Base-by-base conservation (phyloP, 805 yeast species). In the Metschnikowia cubensis region DNA sequence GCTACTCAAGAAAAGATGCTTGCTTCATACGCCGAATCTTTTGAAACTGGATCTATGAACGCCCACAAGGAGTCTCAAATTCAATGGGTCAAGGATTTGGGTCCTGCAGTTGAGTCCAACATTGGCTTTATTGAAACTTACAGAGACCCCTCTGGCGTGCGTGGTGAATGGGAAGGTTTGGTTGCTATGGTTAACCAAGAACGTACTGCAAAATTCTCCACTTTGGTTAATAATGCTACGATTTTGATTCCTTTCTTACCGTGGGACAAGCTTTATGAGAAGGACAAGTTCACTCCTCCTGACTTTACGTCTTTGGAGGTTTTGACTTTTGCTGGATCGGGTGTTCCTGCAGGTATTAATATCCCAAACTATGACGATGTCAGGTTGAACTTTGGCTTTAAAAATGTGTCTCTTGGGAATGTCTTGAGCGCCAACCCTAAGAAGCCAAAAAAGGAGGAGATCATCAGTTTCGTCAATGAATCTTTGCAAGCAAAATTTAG, bases 161-260 rank as follows among this genome's bases (percentile, higher is more conserved):
- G 90, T 62, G 97, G 96, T 52, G 97, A 89, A 68, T 89, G 94
- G 92, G 96, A 89, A 70, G 89, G 96, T 29, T 71, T 89, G 43
- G 94, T 89, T 33, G 92, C 96, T 18, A 86, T 89, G 81, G 95
- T 89, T 49, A 89, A 89, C 68, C 85, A 86, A 63, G 92, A 88
- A 54, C 79, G 95, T 54, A 89, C 97, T 15, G 84, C 80, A 47
- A 89, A 88, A 61, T 89, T 89, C 63, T 82, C 84, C 25, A 73
- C 73, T 10, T 74, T 89, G 56, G 96, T 89, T 22, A 67, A 72
- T 17, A 75, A 75, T 52, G 96, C 96, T 14, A 77, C 81, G 41
- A 67, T 71, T 10, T 87, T 82, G 63, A 86, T 89, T 53, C 54
- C 73, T 2, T 67, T 79, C 57, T 76, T 89, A 57, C 96, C 97